phyloP scores from a whole-genome alignment of 805 yeast genomes.

The Clavispora fructus region DNA sequence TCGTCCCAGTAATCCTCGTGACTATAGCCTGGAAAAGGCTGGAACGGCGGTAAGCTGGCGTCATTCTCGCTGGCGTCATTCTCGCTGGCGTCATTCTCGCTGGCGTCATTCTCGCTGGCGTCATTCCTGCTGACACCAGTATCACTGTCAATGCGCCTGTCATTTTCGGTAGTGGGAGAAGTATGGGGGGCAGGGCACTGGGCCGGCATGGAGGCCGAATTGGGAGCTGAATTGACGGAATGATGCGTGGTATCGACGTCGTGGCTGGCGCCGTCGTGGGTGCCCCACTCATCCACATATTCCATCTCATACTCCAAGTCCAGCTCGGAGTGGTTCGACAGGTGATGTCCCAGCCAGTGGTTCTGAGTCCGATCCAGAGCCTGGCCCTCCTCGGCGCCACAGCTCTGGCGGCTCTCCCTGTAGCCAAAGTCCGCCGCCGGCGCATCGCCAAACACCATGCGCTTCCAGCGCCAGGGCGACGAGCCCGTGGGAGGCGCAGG shows the following conservation, averaged over 20 bases:
- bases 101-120: too few relatives aligned
- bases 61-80: conserved; percentile 8
- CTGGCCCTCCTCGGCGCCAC: too few relatives aligned
- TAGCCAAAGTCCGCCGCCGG: conserved; percentile 1
- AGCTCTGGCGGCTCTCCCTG: background rate
- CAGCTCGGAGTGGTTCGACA: background rate
- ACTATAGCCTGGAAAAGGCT: conserved; percentile 41
- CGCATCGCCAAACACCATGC: conserved; percentile 31
- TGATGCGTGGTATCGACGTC: too few relatives aligned
- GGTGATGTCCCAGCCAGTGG: background rate
- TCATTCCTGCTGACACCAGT: conserved; percentile 4
- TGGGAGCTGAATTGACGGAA: background rate
- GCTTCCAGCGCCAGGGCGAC: conserved; percentile 19
- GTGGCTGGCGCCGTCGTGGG: background rate
- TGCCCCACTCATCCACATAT: conserved; percentile 20
- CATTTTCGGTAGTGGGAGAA: too few relatives aligned
- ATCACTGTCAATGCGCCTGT: background rate
- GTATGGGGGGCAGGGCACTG: too few relatives aligned
- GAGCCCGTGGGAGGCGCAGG: conserved; percentile 34
- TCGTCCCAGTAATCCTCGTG: conserved; percentile 47
- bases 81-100: too few relatives aligned
- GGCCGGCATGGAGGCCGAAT: background rate
- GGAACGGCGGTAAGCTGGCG: conserved; percentile 37
- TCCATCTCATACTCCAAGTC: conserved; percentile 9
- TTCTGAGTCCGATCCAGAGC: too few relatives aligned